A percentile compares a stretch with the other conserved stretches of the same genome.
phyloP scores from a whole-genome alignment of 805 yeast genomes.

The Schwanniomyces yamadae region DNA sequence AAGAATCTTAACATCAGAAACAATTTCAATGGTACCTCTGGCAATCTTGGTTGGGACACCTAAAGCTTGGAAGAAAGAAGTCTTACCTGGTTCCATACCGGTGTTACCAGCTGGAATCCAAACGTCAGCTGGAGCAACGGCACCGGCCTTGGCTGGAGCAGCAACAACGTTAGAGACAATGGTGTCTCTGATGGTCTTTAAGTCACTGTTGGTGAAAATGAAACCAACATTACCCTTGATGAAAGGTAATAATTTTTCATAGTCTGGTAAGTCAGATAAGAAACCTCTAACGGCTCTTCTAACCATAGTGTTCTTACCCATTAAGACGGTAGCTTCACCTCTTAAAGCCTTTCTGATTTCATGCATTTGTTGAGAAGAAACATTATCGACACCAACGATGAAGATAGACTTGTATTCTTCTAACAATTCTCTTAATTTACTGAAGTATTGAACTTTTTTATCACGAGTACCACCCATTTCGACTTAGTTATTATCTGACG shows the following conservation, averaged over 20 bases:
- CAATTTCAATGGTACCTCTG: conserved; percentile 99
- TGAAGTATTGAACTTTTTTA: conserved; percentile 93
- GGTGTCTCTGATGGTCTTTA: conserved; percentile 87
- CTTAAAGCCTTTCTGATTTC: conserved; percentile 97
- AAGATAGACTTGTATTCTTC: conserved; percentile 97
- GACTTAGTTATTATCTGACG: conserved; percentile 63
- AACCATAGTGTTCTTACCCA: conserved; percentile 99
- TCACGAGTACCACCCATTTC: conserved; percentile 99
- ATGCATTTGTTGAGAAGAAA: conserved; percentile 99
- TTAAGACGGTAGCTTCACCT: conserved; percentile 90
- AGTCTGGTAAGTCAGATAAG: conserved; percentile 91
- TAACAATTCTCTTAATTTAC: conserved; percentile 90
- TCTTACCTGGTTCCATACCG: conserved; percentile 99
- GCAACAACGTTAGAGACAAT: conserved; percentile 93
- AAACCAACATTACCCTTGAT: conserved; percentile 99
- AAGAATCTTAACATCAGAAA: conserved; percentile 94
- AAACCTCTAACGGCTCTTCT: conserved; percentile 99
- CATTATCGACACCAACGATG: conserved; percentile 99
- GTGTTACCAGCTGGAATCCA: conserved; percentile 99
- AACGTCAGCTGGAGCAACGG: conserved; percentile 96
- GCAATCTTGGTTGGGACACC: conserved; percentile 99
- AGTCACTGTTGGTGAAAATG: conserved; percentile 96
- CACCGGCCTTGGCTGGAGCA: conserved; percentile 99
- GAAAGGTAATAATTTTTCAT: conserved; percentile 90
- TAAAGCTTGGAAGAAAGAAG: conserved; percentile 99